These are phyloP conservation scores for Moesziomyces antarcticus DNA, from an alignment of 1,284 basidiomycete genomes.

Conservation along the genomic window DNA sequence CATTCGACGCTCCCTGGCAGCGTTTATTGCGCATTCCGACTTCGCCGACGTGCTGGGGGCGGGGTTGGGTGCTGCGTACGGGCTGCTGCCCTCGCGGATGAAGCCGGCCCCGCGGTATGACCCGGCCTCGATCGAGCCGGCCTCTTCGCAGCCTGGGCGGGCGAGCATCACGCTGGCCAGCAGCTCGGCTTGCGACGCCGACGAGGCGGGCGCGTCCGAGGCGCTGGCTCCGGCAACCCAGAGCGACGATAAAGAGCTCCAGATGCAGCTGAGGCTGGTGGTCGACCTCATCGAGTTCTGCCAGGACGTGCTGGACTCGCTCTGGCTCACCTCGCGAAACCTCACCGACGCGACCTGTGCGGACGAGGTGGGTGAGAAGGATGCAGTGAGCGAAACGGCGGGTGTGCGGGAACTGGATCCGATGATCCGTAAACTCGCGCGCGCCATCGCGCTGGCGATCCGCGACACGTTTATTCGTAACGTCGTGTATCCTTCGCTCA, in stretches of 20 bases:
- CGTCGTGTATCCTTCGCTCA: constrained; percentile 88
- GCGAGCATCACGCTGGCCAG: constrained; percentile 40
- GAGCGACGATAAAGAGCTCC: constrained; percentile 75
- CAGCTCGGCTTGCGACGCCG: constrained; percentile 15
- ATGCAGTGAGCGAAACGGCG: neutral
- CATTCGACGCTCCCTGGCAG: constrained; percentile 75
- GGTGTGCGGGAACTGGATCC: constrained; percentile 16
- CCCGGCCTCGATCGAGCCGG: constrained; percentile 23
- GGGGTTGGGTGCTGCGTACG: constrained; percentile 91
- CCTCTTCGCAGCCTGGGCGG: constrained; percentile 2
- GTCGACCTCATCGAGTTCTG: constrained; percentile 90
- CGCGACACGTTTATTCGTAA: constrained; percentile 90
- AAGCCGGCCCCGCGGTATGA: constrained; percentile 27
- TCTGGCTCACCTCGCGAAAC: constrained; percentile 30
- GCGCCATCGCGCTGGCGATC: constrained; percentile 71
- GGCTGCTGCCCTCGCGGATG: constrained; percentile 75
- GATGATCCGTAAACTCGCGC: constrained; percentile 40
- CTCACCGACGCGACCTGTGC: constrained; percentile 8
- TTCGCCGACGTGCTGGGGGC: constrained; percentile 96
- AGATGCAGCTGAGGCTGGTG: constrained; percentile 83
- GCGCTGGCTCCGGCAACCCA: constrained; percentile 67
- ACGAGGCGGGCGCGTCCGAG: constrained; percentile 10
- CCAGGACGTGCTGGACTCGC: constrained; percentile 76
- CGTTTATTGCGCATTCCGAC: constrained; percentile 94
- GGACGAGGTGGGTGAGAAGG: constrained; percentile 13